Percentiles rank a stretch among this genome's conserved stretches.
phyloP scores from a whole-genome alignment of 768 basidiomycete genomes.

The Mycena alexandri region DNA sequence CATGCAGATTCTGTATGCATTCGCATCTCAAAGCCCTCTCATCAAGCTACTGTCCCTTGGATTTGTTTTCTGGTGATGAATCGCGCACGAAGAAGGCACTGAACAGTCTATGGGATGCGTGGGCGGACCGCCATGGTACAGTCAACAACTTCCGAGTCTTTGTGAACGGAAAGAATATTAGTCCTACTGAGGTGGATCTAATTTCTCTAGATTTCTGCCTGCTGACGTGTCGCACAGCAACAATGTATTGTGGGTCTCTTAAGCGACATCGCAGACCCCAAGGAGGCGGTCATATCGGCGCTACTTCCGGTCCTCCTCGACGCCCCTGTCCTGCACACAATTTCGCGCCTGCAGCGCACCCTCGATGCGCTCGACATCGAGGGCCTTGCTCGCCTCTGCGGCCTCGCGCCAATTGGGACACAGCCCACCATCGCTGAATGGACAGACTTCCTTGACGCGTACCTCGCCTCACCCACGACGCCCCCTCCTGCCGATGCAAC shows the following conservation, averaged over 20 bases:
- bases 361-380: constrained; percentile 91
- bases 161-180: constrained; percentile 69
- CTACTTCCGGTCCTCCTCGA: constrained; percentile 62
- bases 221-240: constrained; percentile 1
- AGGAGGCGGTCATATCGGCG: constrained; percentile 63
- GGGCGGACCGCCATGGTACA: constrained; percentile 73
- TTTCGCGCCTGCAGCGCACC: constrained; percentile 76
- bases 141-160: constrained; percentile 91
- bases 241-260: constrained; percentile 41
- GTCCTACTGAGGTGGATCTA: constrained; percentile 67
- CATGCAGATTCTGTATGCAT: constrained; percentile 96
- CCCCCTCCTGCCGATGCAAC: constrained; percentile 31
- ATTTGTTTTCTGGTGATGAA: constrained; percentile 83
- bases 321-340: constrained; percentile 64
- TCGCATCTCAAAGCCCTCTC: constrained; percentile 62
- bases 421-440: constrained; percentile 78
- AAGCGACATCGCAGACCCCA: constrained; percentile 49
- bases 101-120: constrained; percentile 76
- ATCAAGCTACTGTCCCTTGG: constrained; percentile 86
- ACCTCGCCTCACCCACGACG: constrained; percentile 44
- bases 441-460: constrained; percentile 70
- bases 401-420: constrained; percentile 42
- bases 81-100: constrained; percentile 75
- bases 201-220: background rate
- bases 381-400: constrained; percentile 70